phyloP scores from a whole-genome alignment of 805 yeast genomes.

The Candida adriatica region DNA sequence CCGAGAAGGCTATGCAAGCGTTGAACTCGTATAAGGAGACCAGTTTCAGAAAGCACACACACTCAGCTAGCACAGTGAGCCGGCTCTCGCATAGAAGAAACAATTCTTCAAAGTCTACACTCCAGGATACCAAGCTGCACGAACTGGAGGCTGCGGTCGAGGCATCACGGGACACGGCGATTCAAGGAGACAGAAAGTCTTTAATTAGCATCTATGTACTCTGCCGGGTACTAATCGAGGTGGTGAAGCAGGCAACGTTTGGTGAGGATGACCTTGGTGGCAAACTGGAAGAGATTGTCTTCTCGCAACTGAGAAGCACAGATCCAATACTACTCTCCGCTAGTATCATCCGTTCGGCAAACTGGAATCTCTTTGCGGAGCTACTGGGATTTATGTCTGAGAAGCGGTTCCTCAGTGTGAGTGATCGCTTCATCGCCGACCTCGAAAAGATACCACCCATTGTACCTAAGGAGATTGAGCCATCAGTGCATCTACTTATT shows the following conservation, averaged over 20 bases:
- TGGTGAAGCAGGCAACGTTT: slow-evolving; percentile 80
- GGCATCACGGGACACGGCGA: slow-evolving; percentile 53
- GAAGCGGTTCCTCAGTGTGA: slow-evolving; percentile 75
- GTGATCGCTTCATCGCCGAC: slow-evolving; percentile 90
- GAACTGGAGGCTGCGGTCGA: slow-evolving; percentile 31
- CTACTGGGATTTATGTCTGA: slow-evolving; percentile 87
- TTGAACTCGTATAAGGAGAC: slow-evolving; percentile 27
- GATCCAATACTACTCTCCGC: slow-evolving; percentile 68
- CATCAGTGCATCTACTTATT: slow-evolving; percentile 65
- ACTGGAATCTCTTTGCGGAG: slow-evolving; percentile 90
- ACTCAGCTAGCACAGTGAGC: slow-evolving; percentile 27
- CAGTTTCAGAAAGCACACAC: slow-evolving; percentile 22
- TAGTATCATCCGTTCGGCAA: slow-evolving; percentile 75
- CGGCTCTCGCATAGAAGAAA: slow-evolving; percentile 40
- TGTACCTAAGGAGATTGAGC: slow-evolving; percentile 43
- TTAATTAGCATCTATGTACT: slow-evolving; percentile 80
- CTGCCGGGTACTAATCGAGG: slow-evolving; percentile 88
- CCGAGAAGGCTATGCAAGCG: slow-evolving; percentile 33
- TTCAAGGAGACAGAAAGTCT: slow-evolving; percentile 82
- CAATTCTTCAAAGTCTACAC: slow-evolving; percentile 39
- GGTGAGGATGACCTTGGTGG: slow-evolving; percentile 69
- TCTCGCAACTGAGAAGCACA: slow-evolving; percentile 79
- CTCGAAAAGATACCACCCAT: slow-evolving; percentile 70
- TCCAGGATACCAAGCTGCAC: slow-evolving; percentile 49
- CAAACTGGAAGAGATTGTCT: slow-evolving; percentile 87